Base-by-base conservation (phyloP, 495 filamentous ascomycete genomes). In the Hypoxylon subgilvum region DNA sequence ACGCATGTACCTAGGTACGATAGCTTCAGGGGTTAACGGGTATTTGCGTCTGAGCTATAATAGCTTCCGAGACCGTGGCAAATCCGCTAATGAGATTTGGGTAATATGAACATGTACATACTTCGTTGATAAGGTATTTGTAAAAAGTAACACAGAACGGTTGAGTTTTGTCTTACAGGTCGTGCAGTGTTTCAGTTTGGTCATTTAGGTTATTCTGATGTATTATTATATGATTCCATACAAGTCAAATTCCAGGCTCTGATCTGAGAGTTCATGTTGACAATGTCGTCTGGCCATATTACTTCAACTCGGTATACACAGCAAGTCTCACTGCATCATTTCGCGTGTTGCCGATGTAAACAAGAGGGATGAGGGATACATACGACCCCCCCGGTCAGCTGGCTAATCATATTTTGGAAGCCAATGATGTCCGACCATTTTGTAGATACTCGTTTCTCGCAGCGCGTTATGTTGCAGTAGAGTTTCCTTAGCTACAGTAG, bases 401-500 rank as follows among this genome's bases (percentile, higher is more conserved):
- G 41, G 27, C 17, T 36, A 23, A 31, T 50, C 21, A 47, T 51
- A 22, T 41, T 34, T 6, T n/a, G 21, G 22, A 58, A 38, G 57
- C 49, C 57, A 60, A 60, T 60, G 22, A 19, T 22, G 49, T 53
- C 16, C 27, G 31, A 17, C 16, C 5, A n/a, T 25, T 45, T 25
- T 34, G 40, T 42, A 48, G 42, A 47, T 32, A 14, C 18, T 59
- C 38, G 21, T 50, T 43, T 58, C 30, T 25, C 34, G 54, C 61
- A 21, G 61, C 61, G 40, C 40, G 50, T 59, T 39, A 59, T 58
- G 61, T 58, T 55, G 61, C 61, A 64, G 54, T 32, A 59, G 28
- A 42, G 49, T 34, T 23, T 42, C 43, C 25, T 42, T 51, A 62
- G 51, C 17, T 49, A 64, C 61, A 45, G 61, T 55, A 64, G 61